Conservation (phyloP, 306 rosid genomes). For the Carpinus fangiana region DNA sequence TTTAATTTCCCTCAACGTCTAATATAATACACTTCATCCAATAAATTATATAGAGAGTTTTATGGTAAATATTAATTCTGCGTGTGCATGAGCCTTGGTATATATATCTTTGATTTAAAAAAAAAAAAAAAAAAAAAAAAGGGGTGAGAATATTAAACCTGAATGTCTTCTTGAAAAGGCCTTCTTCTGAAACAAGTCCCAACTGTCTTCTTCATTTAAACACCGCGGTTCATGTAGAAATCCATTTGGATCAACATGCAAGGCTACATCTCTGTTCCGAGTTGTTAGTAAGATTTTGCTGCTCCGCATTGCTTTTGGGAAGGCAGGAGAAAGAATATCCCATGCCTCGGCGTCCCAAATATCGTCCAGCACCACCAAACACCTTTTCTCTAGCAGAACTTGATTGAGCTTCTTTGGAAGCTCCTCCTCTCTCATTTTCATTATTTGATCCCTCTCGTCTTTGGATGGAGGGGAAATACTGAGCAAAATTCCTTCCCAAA, state of each 20-base stretch:
- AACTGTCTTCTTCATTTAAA: conserved; percentile 34
- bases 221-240: conserved; percentile 38
- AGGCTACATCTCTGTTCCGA: conserved; percentile 35
- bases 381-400: conserved; percentile 40
- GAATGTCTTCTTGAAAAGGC: conserved; percentile 36
- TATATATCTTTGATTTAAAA: no score
- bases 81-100: no score
- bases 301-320: conserved; percentile 29
- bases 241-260: conserved; percentile 27
- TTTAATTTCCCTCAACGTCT: no score
- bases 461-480: conserved; percentile 35
- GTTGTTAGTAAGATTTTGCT: conserved; percentile 51
- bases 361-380: conserved; percentile 58
- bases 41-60: no score
- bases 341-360: conserved; percentile 46
- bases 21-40: no score
- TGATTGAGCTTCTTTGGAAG: conserved; percentile 38
- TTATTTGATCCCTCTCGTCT: conserved; percentile 42
- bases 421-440: conserved; percentile 41
- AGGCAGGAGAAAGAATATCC: conserved; percentile 37
- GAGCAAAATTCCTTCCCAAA: conserved; percentile 49
- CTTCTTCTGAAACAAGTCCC: conserved; percentile 45
- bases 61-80: no score
- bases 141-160: conserved; percentile 22
- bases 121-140: not conserved